A percentile compares a stretch with the other conserved stretches of the same genome.
These are phyloP conservation scores for Papiliotrema fonsecae DNA, from an alignment of 1,284 basidiomycete genomes.

Conservation along the genomic window DNA sequence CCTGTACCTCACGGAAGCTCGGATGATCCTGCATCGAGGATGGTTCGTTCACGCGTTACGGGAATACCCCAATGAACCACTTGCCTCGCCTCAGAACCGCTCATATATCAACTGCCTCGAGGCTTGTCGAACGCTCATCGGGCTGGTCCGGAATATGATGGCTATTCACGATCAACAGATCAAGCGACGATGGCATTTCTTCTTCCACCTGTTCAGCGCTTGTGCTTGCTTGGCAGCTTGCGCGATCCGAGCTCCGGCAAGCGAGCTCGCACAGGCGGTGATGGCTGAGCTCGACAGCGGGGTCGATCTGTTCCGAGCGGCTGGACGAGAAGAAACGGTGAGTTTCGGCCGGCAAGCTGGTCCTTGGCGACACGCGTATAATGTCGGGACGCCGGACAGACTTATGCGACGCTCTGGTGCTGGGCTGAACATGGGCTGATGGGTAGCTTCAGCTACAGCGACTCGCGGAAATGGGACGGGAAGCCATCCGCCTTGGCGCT, in stretches of 20 bases:
- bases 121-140: slow-evolving; percentile 7
- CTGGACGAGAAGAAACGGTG: slow-evolving; percentile 4
- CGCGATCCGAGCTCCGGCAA: slow-evolving; percentile 5
- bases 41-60: slow-evolving; percentile 8
- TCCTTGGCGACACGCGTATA: too few relatives aligned
- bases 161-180: slow-evolving; percentile 4
- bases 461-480: neutral
- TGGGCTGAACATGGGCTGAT: neutral
- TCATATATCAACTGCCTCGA: slow-evolving; percentile 10
- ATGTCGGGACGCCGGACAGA: too few relatives aligned
- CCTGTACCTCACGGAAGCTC: slow-evolving; percentile 17
- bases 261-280: slow-evolving; percentile 1
- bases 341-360: too few relatives aligned
- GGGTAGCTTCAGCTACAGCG: neutral
- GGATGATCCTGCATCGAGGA: slow-evolving; percentile 7
- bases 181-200: slow-evolving; percentile 9
- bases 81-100: neutral
- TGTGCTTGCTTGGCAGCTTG: slow-evolving; percentile 9
- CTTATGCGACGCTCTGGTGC: too few relatives aligned
- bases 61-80: slow-evolving; percentile 8
- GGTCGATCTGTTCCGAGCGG: slow-evolving; percentile 5
- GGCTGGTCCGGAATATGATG: slow-evolving; percentile 11
- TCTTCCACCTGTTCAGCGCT: slow-evolving; percentile 12
- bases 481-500: neutral
- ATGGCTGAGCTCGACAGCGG: slow-evolving; percentile 8